Conservation (phyloP, 306 rosid genomes). For the Ceratonia siliqua region DNA sequence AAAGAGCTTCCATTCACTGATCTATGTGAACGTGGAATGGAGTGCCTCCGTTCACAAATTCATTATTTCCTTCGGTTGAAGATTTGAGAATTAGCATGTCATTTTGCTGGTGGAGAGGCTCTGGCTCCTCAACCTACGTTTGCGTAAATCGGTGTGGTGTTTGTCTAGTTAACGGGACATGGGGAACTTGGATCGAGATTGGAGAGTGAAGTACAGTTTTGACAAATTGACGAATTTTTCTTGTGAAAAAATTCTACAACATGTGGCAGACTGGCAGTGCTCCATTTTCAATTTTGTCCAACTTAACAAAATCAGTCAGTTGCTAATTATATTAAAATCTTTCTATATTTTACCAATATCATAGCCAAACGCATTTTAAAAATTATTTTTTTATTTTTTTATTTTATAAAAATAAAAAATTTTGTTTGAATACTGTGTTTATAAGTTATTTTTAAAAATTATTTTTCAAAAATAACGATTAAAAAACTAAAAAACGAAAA, state of each 20-base stretch:
- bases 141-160: conserved; percentile 15
- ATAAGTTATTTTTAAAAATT: too few relatives aligned
- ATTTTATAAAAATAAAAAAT: too few relatives aligned
- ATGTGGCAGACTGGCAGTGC: not conserved
- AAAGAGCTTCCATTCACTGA: conserved; percentile 35
- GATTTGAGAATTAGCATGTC: conserved; percentile 23
- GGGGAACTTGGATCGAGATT: not conserved
- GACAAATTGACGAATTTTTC: not conserved
- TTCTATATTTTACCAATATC: too few relatives aligned
- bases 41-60: conserved; percentile 27
- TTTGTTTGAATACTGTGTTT: too few relatives aligned
- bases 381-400: too few relatives aligned
- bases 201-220: not conserved
- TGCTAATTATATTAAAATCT: too few relatives aligned
- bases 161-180: not conserved
- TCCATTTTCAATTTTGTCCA: not conserved
- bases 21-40: not conserved
- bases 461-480: too few relatives aligned
- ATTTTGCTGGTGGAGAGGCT: conserved; percentile 29
- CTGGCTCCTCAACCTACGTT: conserved; percentile 37
- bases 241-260: not conserved
- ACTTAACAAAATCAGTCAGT: too few relatives aligned
- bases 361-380: too few relatives aligned
- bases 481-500: too few relatives aligned
- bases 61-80: conserved; percentile 3